A percentile compares a stretch with the other conserved stretches of the same genome.
phyloP scores from a whole-genome alignment of 208 protist species.

The Entamoeba histolytica region DNA sequence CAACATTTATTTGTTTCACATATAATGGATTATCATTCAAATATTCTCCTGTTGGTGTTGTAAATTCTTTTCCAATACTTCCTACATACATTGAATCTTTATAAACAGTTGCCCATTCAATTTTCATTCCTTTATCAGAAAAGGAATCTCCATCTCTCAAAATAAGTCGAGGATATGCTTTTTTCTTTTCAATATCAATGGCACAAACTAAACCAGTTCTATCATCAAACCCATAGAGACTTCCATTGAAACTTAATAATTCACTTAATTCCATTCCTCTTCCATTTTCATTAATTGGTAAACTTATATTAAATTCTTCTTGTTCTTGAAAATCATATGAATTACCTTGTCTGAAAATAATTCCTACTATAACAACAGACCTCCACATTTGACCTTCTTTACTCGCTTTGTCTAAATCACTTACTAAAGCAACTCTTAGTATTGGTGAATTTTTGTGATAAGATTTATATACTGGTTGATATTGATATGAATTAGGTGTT shows the following conservation, averaged over 20 bases:
- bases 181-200: constrained; percentile 6
- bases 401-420: background rate
- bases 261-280: constrained; percentile 37
- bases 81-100: constrained; percentile 31
- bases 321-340: background rate
- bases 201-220: constrained; percentile 30
- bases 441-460: background rate
- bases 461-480: background rate
- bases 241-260: constrained; percentile 29
- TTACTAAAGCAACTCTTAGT: background rate
- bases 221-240: constrained; percentile 30
- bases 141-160: constrained; percentile 29
- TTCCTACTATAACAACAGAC: background rate
- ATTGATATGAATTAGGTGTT: background rate
- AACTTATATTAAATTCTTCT: background rate
- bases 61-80: constrained; percentile 37
- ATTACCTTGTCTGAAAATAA: background rate
- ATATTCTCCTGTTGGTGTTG: constrained; percentile 11
- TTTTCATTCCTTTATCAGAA: constrained; percentile 29
- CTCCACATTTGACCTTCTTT: background rate
- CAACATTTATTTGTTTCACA: constrained; percentile 23
- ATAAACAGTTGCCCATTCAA: constrained; percentile 38
- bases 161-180: constrained; percentile 13
- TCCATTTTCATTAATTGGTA: constrained; percentile 10
- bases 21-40: constrained; percentile 29